Percentiles rank a stretch among this genome's conserved stretches.
Evolutionary conservation across 169 alveolate species (phyloP).

Genomic region (Amoebophrya sp.): DNA sequence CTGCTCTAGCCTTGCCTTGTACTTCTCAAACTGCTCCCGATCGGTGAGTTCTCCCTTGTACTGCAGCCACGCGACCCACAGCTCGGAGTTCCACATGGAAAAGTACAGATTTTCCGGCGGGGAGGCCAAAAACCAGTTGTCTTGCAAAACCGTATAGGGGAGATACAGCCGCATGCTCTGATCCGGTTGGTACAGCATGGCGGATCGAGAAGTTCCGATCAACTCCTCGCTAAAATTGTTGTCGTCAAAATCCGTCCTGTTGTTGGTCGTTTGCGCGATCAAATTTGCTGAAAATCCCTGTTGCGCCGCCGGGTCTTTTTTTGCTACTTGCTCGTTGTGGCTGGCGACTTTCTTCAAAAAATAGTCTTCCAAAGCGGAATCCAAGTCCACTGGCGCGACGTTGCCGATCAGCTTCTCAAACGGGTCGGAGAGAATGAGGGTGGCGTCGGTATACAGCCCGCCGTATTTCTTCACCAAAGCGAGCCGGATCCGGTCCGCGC

Average conservation of each 20-base stretch:
- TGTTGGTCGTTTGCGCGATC: neutral
- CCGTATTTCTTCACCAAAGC: neutral
- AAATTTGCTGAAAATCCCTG: neutral
- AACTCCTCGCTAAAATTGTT: too few species aligned
- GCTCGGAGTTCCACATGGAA: neutral
- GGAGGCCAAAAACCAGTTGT: neutral
- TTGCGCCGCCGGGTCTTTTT: neutral
- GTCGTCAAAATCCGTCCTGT: neutral
- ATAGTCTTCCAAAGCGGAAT: neutral
- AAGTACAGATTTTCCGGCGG: neutral
- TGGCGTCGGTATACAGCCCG: neutral
- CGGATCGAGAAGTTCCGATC: neutral
- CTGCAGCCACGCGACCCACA: neutral
- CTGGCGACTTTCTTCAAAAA: neutral
- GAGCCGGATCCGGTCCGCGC: neutral
- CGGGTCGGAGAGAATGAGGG: neutral
- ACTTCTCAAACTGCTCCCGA: neutral
- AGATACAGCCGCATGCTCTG: neutral
- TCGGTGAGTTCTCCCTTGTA: neutral
- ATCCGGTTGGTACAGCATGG: neutral
- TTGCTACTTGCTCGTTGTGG: neutral
- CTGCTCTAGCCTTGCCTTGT: neutral
- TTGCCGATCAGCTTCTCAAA: neutral
- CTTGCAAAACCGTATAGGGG: neutral
- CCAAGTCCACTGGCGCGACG: neutral